phyloP scores from a whole-genome alignment of 805 yeast genomes.

The Nakazawaea anatomiae region DNA sequence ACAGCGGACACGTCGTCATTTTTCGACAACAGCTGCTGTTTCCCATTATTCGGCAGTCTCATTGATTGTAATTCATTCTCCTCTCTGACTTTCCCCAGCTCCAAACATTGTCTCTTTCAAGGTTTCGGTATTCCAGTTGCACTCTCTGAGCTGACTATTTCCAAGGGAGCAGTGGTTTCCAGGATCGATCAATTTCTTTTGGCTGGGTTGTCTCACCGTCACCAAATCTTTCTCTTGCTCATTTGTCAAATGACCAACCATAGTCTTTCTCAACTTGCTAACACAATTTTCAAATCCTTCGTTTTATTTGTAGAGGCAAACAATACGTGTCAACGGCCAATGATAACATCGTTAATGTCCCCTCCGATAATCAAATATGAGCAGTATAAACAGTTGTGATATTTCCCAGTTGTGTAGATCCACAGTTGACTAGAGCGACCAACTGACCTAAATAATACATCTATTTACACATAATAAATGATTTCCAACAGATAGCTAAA shows the following conservation, averaged over 20 bases:
- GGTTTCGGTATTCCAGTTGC: conserved; percentile 58
- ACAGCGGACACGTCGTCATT: no score
- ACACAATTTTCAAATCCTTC: conserved; percentile 76
- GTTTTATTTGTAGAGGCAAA: conserved; percentile 79
- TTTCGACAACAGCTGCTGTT: no score
- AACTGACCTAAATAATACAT: no score
- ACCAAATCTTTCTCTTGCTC: conserved; percentile 59
- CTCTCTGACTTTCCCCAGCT: conserved; percentile 67
- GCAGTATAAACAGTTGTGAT: no score
- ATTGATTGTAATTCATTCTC: conserved; percentile 41
- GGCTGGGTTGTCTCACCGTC: conserved; percentile 35
- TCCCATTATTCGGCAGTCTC: conserved; percentile 18
- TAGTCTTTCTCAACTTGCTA: conserved; percentile 48
- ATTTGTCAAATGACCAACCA: conserved; percentile 48
- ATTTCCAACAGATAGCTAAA: no score
- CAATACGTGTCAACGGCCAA: conserved; percentile 48
- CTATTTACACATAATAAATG: no score
- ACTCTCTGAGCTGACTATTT: conserved; percentile 24
- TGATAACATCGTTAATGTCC: conserved; percentile 47
- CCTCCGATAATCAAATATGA: conserved; percentile 13
- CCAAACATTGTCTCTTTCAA: conserved; percentile 62
- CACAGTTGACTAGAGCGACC: no score
- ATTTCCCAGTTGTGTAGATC: no score
- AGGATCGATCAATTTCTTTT: not conserved
- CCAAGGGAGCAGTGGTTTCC: not conserved